phyloP scores from a whole-genome alignment of 139 green algal species.

The Chlorella ohadii region DNA sequence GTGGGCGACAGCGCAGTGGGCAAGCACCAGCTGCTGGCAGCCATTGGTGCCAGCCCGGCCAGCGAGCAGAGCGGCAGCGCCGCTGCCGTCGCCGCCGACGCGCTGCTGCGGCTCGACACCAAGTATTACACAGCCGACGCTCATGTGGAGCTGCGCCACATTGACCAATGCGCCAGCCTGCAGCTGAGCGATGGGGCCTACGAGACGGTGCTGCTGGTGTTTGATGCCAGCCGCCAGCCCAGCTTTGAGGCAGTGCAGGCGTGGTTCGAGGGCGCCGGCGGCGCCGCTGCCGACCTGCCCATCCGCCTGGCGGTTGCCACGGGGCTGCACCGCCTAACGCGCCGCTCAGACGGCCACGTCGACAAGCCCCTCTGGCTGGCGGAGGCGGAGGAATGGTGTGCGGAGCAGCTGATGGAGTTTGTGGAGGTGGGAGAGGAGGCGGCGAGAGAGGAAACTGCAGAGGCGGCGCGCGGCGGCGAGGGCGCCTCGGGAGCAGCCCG shows the following conservation, averaged over 20 bases:
- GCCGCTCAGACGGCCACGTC: neutral
- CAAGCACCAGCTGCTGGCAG: neutral
- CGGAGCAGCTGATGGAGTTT: conserved; percentile 30
- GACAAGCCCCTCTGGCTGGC: neutral
- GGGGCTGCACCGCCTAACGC: neutral
- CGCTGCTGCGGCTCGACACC: conserved; percentile 31
- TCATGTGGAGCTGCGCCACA: neutral
- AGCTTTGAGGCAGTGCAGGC: conserved; percentile 17
- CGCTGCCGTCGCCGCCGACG: neutral
- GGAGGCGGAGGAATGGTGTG: conserved; percentile 29
- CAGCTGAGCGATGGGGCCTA: neutral
- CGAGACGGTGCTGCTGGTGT: conserved; percentile 40
- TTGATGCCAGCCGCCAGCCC: neutral
- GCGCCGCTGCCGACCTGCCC: neutral
- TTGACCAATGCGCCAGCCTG: conserved; percentile 1
- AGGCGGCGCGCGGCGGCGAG: neutral
- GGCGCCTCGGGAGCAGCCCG: conserved; percentile 44
- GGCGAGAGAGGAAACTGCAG: neutral
- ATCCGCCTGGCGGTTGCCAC: conserved; percentile 16
- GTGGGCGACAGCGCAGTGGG: neutral
- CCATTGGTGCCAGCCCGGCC: neutral
- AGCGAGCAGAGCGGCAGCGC: too few species aligned
- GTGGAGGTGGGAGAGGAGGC: neutral
- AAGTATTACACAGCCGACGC: conserved; percentile 50
- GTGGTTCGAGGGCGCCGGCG: conserved; percentile 22